Evolutionary conservation across 2,329 filamentous ascomycete species (phyloP).

Genomic region (Cytospora chrysosperma): DNA sequence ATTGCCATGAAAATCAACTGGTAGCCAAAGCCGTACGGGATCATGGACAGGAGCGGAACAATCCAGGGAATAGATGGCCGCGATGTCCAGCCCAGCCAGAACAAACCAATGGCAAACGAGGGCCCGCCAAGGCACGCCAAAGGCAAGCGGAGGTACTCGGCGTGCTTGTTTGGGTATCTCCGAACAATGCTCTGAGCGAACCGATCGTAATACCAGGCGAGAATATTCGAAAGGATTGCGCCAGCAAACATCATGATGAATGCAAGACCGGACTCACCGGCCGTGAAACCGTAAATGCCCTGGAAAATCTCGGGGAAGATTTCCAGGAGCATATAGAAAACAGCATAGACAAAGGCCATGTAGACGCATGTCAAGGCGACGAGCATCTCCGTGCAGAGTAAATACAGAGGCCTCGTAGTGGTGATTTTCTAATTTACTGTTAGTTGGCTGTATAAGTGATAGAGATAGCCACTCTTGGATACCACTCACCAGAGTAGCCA

Average conservation of each 20-base stretch:
- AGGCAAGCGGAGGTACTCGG: slow-evolving; percentile 33
- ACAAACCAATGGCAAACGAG: slow-evolving; percentile 28
- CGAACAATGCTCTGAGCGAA: slow-evolving; percentile 25
- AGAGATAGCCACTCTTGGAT: background rate
- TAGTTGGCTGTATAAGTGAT: background rate
- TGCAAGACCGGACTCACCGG: slow-evolving; percentile 30
- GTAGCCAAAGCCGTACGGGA: slow-evolving; percentile 32
- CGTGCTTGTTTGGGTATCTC: slow-evolving; percentile 27
- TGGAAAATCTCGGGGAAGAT: slow-evolving; percentile 29
- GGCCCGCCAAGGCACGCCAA: slow-evolving; percentile 31
- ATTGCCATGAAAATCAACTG: slow-evolving; percentile 32
- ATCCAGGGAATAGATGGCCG: slow-evolving; percentile 29
- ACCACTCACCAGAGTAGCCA: slow-evolving; percentile 26
- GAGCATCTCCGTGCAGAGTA: slow-evolving; percentile 34
- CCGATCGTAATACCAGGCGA: slow-evolving; percentile 28
- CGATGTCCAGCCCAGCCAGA: slow-evolving; percentile 33
- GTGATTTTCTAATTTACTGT: slow-evolving; percentile 28
- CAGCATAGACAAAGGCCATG: slow-evolving; percentile 34
- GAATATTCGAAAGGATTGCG: slow-evolving; percentile 26
- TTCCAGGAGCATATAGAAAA: slow-evolving; percentile 34
- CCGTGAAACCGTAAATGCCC: slow-evolving; percentile 33
- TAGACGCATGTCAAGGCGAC: slow-evolving; percentile 33
- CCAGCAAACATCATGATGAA: slow-evolving; percentile 31
- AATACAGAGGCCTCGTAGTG: slow-evolving; percentile 32
- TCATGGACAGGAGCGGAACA: slow-evolving; percentile 29